Base-by-base conservation (phyloP, 2,329 filamentous ascomycete species). In the Periconia sp. region DNA sequence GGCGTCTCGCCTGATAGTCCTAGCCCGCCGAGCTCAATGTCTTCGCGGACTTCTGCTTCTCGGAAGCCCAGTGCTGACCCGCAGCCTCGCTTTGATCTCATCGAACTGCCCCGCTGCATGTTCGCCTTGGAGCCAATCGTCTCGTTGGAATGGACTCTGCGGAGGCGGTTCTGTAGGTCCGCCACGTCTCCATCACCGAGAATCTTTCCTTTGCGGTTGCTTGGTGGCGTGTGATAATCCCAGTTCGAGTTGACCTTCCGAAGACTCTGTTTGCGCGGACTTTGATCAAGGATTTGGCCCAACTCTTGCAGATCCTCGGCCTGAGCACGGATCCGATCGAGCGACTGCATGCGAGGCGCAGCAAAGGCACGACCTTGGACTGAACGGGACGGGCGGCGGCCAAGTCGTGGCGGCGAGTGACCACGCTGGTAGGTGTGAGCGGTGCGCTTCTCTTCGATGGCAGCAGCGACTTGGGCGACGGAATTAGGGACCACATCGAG, bases 401-500 rank as follows among this genome's bases (percentile, higher is more conserved):
- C 56, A 8, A 69, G 52, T 35, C 50, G 64, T 32, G 46, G 50
- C 49, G 61, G 54, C 4, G 63, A 64, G 6, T 52, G 56, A 15
- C 43, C 36, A 12, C 56, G 55, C 32, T 53, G 48, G 21, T 56
- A 49, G 12, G 32, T 41, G 9, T 60, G 52, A 17, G 58, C 54
- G 24, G 58, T 59, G 37, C 73, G 65, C 55, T 78, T 79, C 46
- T 79, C 76, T 58, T 80, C 77, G 17, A 80, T 79, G 4, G 78
- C 77, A 18, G 77, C 75, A 21, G 78, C 77, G 3, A 81, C 78
- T 61, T 80, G 78, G 4, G 77, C 78, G 6, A 78, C 75, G 1
- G 74, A 76, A 41, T 81, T 81, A 13, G 79, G 78, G 7, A 80
- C 70, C 6, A 81, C 76, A 42, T 82, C 79, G 30, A 82, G 69